Evolutionary conservation across 306 rosid genomes (phyloP).

Genomic region (Rosa persica): DNA sequence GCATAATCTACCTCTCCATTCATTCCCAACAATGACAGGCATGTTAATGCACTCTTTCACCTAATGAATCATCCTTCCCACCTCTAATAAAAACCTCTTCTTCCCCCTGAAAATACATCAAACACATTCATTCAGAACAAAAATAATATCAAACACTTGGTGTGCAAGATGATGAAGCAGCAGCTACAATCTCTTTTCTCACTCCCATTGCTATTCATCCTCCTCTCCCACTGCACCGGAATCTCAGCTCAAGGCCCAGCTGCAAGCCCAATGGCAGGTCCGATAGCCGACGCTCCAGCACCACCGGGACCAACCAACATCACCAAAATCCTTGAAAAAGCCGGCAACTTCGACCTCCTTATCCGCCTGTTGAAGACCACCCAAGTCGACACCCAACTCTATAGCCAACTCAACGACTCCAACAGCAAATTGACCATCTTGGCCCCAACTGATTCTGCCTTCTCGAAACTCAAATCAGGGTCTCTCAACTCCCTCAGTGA

Average conservation of each 20-base stretch:
- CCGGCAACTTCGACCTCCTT: constrained; percentile 51
- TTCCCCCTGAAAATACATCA: constrained; percentile 29
- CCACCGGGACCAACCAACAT: constrained; percentile 48
- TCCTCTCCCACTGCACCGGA: constrained; percentile 24
- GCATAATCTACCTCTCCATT: constrained; percentile 37
- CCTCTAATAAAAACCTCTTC: constrained; percentile 41
- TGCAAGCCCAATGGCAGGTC: constrained; percentile 2
- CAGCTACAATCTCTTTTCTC: constrained; percentile 31
- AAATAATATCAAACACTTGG: background rate
- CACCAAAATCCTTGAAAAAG: constrained; percentile 57
- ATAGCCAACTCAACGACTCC: constrained; percentile 52
- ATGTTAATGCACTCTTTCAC: constrained; percentile 19
- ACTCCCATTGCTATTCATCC: constrained; percentile 29
- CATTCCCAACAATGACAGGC: constrained; percentile 36
- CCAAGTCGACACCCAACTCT: constrained; percentile 48
- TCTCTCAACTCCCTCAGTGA: constrained; percentile 54
- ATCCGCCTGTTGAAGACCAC: constrained; percentile 56
- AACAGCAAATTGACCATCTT: constrained; percentile 54
- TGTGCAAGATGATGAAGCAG: constrained; percentile 28
- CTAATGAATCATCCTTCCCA: constrained; percentile 12
- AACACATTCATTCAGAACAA: background rate
- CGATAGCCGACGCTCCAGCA: constrained; percentile 34
- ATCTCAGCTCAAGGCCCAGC: constrained; percentile 25
- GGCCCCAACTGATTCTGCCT: constrained; percentile 59
- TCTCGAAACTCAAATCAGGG: constrained; percentile 63